Base-by-base conservation (phyloP, 768 basidiomycete species). In the Brasilioporus rufonigricans region DNA sequence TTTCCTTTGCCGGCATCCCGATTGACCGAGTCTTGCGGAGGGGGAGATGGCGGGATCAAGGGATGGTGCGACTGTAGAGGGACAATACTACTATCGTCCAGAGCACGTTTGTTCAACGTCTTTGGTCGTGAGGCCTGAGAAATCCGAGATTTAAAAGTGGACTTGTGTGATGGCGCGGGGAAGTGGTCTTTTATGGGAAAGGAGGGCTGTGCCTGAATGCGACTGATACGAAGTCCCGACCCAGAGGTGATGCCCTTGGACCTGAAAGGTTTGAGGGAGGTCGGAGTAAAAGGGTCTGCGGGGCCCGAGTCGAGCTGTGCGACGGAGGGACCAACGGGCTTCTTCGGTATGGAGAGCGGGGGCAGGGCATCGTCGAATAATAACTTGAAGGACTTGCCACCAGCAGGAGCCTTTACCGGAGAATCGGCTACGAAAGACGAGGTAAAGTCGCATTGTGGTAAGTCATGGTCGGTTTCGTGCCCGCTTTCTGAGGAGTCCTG, bases 1-100 rank as follows among this genome's bases (percentile, higher is more conserved):
- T 74, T 80, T 35, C 68, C 72, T 61, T 77, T 81, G 24, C 71
- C 64, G 73, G 68, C 27, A 57, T 65, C 61, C 65, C 72, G 49
- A 48, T 53, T 48, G 66, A 58, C 57, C 23, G 65, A 57, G 35
- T 71, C 65, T 23, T 71, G 71, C 4, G 79, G 77, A 18, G 85
- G 83, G n/a, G 88, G 88, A 18, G 89, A 87, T 18, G 87, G 87
- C 8, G 86, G 85, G 49, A 89, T 66, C 45, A 88, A 77, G 26
- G 62, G 50, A 21, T 67, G 62, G 8, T 72, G 70, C 46, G 67
- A 44, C 35, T 52, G 49, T 9, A 21, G 8, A 13, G 58, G 43
- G 36, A 35, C 47, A 23, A 27, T 50, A 29, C 71, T 71, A 38
- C 67, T 61, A 29, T 71, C 73, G 16, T 75, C 71, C 29, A 79